Base-by-base conservation (phyloP, 805 yeast species). In the Kluyveromyces wickerhamii region DNA sequence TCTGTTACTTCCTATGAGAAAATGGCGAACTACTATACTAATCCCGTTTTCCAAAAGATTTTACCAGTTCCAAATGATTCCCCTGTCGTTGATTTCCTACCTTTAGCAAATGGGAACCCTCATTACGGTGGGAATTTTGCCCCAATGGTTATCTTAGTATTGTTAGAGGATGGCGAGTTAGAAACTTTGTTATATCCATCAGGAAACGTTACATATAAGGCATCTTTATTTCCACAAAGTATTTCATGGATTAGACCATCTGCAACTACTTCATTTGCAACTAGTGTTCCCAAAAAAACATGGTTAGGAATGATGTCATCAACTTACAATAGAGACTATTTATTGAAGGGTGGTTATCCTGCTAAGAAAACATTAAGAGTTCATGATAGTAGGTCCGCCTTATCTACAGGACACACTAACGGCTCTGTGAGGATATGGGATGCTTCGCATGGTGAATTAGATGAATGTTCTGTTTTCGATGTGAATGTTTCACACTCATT, bases 381-480 rank as follows among this genome's bases (percentile, higher is more conserved):
- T 2, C 60, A 60, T 38, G 77, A 71, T 22, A 57, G 63, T 15
- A 66, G 82, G 26, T 72, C 79, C 3, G 72, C 72, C 9, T 63
- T 88, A 27, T 77, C 86, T 1, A 78, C 95, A 0, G 97, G 96
- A 1, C 95, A 92, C 51, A 72, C 77, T 22, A 80, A 80, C 53
- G 97, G 96, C 0, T 71, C 79, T 22, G 74, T 92, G 0, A 69
- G 96, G 35, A 65, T 89, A 7, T 79, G 87, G 77, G 95, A 89
- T 59, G 79, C 86, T 0, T 76, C 94, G 0, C 74, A 77, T 37
- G 81, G 82, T 14, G 95, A 84, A 41, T 48, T 77, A 5, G 76
- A 69, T 37, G 77, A 76, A 25, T 60, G 71, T 7, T 62, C 72
- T 5, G 77, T 76, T 3, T 61, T 81, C 43, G 83, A 78, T 42